Percentiles rank a stretch among this genome's conserved stretches.
phyloP scores from a whole-genome alignment of 352 stramenopile species.

The Pythium folliculosum region DNA sequence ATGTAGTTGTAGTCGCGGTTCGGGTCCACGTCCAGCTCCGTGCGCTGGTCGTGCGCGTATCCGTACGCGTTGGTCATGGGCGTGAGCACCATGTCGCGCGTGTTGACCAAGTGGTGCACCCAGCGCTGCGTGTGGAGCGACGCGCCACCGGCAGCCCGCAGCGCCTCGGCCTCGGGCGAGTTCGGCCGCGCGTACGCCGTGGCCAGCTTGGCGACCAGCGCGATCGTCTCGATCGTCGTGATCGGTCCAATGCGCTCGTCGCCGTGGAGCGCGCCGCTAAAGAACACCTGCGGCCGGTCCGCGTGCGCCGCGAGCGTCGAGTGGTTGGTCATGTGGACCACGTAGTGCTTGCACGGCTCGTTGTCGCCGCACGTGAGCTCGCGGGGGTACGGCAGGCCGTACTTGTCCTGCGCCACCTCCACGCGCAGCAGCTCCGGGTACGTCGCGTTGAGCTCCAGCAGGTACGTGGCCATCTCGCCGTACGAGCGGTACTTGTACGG shows the following conservation, averaged over 20 bases:
- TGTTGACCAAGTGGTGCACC: constrained; percentile 86
- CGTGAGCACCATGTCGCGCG: constrained; percentile 77
- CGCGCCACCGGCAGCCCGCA: constrained; percentile 17
- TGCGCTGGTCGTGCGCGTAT: constrained; percentile 81
- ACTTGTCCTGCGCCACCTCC: constrained; percentile 82
- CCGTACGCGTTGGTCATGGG: constrained; percentile 95
- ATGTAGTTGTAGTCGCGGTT: constrained; percentile 99
- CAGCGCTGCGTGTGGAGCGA: constrained; percentile 60
- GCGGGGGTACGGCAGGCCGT: constrained; percentile 68
- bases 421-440: constrained; percentile 82
- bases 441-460: constrained; percentile 69
- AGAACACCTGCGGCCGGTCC: constrained; percentile 93
- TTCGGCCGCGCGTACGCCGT: constrained; percentile 36
- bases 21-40: constrained; percentile 92
- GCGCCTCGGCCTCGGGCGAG: constrained; percentile 8
- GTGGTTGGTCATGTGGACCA: constrained; percentile 90
- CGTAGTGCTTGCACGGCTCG: constrained; percentile 76
- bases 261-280: constrained; percentile 96
- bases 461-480: constrained; percentile 57
- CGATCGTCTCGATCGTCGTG: constrained; percentile 88
- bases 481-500: constrained; percentile 76
- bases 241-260: constrained; percentile 94
- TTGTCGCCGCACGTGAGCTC: constrained; percentile 54
- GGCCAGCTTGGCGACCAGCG: constrained; percentile 79
- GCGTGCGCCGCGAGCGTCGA: constrained; percentile 66